A percentile compares a stretch with the other conserved stretches of the same genome.
Evolutionary conservation across 1,284 basidiomycete species (phyloP).

Genomic region (Austroboletus rostrupii): DNA sequence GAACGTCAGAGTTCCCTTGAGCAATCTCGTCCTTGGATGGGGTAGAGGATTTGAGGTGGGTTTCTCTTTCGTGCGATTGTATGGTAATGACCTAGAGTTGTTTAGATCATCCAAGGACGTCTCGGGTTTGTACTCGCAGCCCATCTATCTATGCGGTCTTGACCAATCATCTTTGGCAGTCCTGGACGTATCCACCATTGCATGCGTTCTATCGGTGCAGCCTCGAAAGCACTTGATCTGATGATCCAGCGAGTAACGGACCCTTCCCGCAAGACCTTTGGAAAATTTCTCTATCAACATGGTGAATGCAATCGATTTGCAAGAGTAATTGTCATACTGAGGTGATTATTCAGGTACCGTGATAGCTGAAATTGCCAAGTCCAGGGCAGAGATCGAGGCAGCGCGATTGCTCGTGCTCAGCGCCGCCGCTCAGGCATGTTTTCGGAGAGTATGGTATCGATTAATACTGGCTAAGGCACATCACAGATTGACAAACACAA

Average conservation of each 20-base stretch:
- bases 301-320: slow-evolving; percentile 43
- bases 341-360: slow-evolving; percentile 63
- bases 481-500: slow-evolving; percentile 80
- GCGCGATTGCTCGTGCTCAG: slow-evolving; percentile 86
- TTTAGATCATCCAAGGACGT: slow-evolving; percentile 92
- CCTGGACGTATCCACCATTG: slow-evolving; percentile 98
- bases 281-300: slow-evolving; percentile 88
- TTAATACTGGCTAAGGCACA: slow-evolving; percentile 5
- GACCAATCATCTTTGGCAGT: slow-evolving; percentile 34
- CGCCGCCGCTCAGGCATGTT: slow-evolving; percentile 78
- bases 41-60: slow-evolving; percentile 86
- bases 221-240: slow-evolving; percentile 80
- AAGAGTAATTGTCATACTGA: slow-evolving; percentile 1
- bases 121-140: slow-evolving; percentile 62
- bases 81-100: neutral
- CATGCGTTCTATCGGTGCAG: slow-evolving; percentile 94
- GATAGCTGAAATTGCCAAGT: slow-evolving; percentile 85
- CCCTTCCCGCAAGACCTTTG: slow-evolving; percentile 87
- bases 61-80: neutral
- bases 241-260: slow-evolving; percentile 93
- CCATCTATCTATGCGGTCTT: neutral
- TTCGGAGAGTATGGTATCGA: neutral
- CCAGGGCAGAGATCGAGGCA: slow-evolving; percentile 89
- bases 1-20: slow-evolving; percentile 84
- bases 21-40: slow-evolving; percentile 88